Conservation (phyloP, 2,329 filamentous ascomycete genomes). For the Beauveria rudraprayagi region DNA sequence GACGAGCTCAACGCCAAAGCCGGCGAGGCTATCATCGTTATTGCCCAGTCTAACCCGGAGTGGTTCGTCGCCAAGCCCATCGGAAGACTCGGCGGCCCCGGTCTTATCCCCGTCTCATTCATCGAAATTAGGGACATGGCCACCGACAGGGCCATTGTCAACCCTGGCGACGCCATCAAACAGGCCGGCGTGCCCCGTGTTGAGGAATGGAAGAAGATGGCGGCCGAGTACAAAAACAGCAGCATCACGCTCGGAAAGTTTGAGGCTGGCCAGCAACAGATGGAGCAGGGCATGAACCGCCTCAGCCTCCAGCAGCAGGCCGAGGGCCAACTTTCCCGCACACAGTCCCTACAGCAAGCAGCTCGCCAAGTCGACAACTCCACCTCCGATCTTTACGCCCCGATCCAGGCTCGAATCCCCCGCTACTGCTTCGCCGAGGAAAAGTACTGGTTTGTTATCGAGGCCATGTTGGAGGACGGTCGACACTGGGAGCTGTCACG, state of each 20-base stretch:
- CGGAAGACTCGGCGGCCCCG: slow-evolving; percentile 86
- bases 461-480: slow-evolving; percentile 83
- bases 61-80: slow-evolving; percentile 99
- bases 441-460: slow-evolving; percentile 98
- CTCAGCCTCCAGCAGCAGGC: slow-evolving; percentile 23
- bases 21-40: slow-evolving; percentile 95
- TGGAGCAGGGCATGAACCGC: slow-evolving; percentile 13
- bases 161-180: slow-evolving; percentile 77
- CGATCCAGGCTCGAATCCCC: slow-evolving; percentile 76
- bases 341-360: neutral
- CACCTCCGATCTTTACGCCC: slow-evolving; percentile 57
- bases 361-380: slow-evolving; percentile 25
- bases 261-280: slow-evolving; percentile 42
- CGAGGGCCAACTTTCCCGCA: neutral
- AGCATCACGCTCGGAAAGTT: slow-evolving; percentile 95
- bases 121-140: slow-evolving; percentile 94
- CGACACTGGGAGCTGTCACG: slow-evolving; percentile 87
- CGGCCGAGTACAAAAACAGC: slow-evolving; percentile 97
- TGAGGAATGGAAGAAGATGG: slow-evolving; percentile 99
- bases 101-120: slow-evolving; percentile 91
- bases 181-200: slow-evolving; percentile 88
- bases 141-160: slow-evolving; percentile 70
- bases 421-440: slow-evolving; percentile 94
- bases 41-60: slow-evolving; percentile 95
- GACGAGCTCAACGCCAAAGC: slow-evolving; percentile 94